These are phyloP conservation scores for Cinchona pubescens DNA, from an alignment of 257 asterid genomes.

Conservation along the genomic window DNA sequence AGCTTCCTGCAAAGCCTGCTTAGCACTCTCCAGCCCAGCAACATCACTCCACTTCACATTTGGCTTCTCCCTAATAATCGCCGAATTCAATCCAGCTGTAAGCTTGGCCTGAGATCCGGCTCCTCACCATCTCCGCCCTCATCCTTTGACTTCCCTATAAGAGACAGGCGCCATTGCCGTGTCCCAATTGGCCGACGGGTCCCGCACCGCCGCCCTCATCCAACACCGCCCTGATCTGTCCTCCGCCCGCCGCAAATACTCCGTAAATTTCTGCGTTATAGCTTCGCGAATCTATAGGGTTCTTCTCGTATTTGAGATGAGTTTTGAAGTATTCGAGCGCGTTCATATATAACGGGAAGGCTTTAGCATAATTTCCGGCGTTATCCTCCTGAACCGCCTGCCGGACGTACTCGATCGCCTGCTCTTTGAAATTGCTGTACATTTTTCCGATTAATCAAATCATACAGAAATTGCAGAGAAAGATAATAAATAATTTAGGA, in stretches of 20 bases:
- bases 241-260: slow-evolving; percentile 95
- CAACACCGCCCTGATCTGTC: slow-evolving; percentile 86
- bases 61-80: slow-evolving; percentile 91
- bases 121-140: slow-evolving; percentile 76
- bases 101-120: slow-evolving; percentile 85
- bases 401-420: slow-evolving; percentile 88
- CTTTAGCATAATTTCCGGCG: slow-evolving; percentile 89
- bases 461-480: no score
- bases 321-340: slow-evolving; percentile 94
- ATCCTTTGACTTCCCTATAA: slow-evolving; percentile 83
- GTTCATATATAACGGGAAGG: slow-evolving; percentile 90
- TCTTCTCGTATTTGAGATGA: slow-evolving; percentile 94
- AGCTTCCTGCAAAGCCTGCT: slow-evolving; percentile 96
- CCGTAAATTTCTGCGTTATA: slow-evolving; percentile 89
- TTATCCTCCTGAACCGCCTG: slow-evolving; percentile 95
- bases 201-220: slow-evolving; percentile 94
- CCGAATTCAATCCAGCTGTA: slow-evolving; percentile 83
- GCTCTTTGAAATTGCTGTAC: slow-evolving; percentile 98
- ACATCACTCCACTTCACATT: slow-evolving; percentile 98
- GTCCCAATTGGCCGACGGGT: slow-evolving; percentile 68
- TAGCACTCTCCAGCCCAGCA: slow-evolving; percentile 97
- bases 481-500: no score
- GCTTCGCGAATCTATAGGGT: slow-evolving; percentile 95
- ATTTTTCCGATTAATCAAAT: no score
- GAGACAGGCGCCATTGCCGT: slow-evolving; percentile 86